Evolutionary conservation across 2,329 filamentous ascomycete species (phyloP).

Genomic region (Penicillium janthinellum): DNA sequence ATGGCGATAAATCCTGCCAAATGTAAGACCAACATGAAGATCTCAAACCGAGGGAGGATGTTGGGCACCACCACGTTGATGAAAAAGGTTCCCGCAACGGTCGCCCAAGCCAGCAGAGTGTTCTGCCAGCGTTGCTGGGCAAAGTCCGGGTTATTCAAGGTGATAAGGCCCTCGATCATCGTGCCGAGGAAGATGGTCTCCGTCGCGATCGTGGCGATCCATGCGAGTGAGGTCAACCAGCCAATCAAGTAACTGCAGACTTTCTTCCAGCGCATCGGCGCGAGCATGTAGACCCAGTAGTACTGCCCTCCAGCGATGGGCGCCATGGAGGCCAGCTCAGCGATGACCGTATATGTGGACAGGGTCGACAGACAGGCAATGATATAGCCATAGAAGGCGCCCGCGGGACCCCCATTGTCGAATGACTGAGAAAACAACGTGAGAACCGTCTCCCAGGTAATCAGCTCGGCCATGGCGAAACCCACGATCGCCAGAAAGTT

Average conservation of each 20-base stretch:
- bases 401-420: conserved; percentile 51
- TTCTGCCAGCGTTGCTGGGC: conserved; percentile 41
- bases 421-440: conserved; percentile 47
- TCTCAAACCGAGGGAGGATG: conserved; percentile 45
- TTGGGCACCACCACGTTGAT: conserved; percentile 48
- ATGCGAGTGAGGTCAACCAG: conserved; percentile 48
- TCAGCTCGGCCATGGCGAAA: conserved; percentile 49
- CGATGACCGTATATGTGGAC: conserved; percentile 51
- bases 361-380: conserved; percentile 55
- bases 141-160: conserved; percentile 42
- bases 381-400: conserved; percentile 55
- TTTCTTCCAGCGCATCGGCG: conserved; percentile 43
- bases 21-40: conserved; percentile 46
- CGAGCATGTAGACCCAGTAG: conserved; percentile 52
- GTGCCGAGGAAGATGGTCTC: conserved; percentile 46
- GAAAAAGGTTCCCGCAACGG: conserved; percentile 42
- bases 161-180: conserved; percentile 45
- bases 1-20: conserved; percentile 52
- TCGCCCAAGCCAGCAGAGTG: conserved; percentile 45
- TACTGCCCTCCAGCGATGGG: conserved; percentile 51
- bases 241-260: conserved; percentile 49
- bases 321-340: conserved; percentile 51
- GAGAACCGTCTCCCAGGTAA: conserved; percentile 51
- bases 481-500: conserved; percentile 47
- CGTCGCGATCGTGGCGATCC: conserved; percentile 47